phyloP scores from a whole-genome alignment of 176 grass and related monocot genomes.

The Luzula sylvatica region DNA sequence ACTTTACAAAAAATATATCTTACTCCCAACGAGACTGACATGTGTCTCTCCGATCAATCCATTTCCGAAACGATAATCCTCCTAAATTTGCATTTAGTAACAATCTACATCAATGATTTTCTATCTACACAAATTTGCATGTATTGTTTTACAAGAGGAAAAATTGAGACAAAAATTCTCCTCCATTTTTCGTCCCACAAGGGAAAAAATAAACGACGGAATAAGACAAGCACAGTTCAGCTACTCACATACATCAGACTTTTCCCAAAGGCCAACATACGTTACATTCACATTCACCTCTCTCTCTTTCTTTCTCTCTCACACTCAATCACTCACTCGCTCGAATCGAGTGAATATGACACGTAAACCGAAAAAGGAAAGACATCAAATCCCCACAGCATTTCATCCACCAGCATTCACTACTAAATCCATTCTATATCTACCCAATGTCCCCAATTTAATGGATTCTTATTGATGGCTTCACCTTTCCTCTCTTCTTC shows the following conservation, averaged over 20 bases:
- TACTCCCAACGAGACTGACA: too few species aligned
- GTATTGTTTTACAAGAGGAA: too few species aligned
- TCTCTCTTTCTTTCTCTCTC: background rate
- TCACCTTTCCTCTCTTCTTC: background rate
- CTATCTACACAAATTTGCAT: too few species aligned
- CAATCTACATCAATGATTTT: too few species aligned
- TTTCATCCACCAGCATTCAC: constrained; percentile 5
- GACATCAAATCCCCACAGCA: constrained; percentile 14
- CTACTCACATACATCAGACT: background rate
- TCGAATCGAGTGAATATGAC: constrained; percentile 10
- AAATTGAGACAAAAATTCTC: too few species aligned
- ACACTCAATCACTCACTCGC: too few species aligned
- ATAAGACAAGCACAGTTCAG: constrained; percentile 1
- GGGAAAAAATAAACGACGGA: background rate
- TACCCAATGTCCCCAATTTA: background rate
- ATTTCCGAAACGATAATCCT: too few species aligned
- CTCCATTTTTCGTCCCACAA: too few species aligned
- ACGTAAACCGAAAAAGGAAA: constrained; percentile 15
- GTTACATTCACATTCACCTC: background rate
- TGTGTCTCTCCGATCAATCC: too few species aligned
- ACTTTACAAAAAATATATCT: too few species aligned
- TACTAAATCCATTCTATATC: constrained; percentile 12
- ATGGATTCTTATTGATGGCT: background rate
- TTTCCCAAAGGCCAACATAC: constrained; percentile 17
- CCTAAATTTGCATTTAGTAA: too few species aligned